Evolutionary conservation across 768 basidiomycete genomes (phyloP).

Genomic region (Coprinopsis sp.): DNA sequence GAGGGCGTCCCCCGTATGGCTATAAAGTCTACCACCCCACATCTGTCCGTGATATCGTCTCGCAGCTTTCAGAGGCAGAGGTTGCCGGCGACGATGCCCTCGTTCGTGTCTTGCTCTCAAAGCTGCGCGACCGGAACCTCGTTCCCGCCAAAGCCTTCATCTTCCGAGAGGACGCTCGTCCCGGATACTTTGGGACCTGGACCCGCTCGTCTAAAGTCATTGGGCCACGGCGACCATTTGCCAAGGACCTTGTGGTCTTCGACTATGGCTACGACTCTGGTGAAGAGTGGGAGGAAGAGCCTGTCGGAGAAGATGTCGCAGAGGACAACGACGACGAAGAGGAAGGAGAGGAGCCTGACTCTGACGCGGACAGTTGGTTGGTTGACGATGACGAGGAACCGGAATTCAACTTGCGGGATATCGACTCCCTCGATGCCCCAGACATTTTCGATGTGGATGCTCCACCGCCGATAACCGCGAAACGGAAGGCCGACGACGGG

Average conservation of each 20-base stretch:
- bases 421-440: constrained; percentile 33
- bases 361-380: constrained; percentile 75
- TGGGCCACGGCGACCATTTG: constrained; percentile 81
- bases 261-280: constrained; percentile 95
- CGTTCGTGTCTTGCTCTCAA: constrained; percentile 58
- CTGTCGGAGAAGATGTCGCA: constrained; percentile 74
- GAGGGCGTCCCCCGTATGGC: constrained; percentile 16
- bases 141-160: constrained; percentile 80
- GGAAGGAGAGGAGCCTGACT: constrained; percentile 59
- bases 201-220: constrained; percentile 75
- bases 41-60: constrained; percentile 46
- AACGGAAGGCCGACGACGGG: constrained; percentile 60
- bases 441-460: constrained; percentile 18
- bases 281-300: constrained; percentile 94
- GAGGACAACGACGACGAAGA: constrained; percentile 67
- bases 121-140: constrained; percentile 55
- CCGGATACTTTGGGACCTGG: constrained; percentile 95
- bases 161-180: constrained; percentile 80
- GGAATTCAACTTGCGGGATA: constrained; percentile 30
- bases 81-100: constrained; percentile 63
- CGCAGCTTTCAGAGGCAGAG: constrained; percentile 72
- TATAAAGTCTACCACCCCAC: constrained; percentile 34
- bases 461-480: constrained; percentile 33
- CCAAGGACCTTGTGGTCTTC: constrained; percentile 65
- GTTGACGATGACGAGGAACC: constrained; percentile 69